Evolutionary conservation across 2,329 filamentous ascomycete species (phyloP), one percentile per base, ranked within the genome.

Genomic region (Pezicula radicicola): DNA sequence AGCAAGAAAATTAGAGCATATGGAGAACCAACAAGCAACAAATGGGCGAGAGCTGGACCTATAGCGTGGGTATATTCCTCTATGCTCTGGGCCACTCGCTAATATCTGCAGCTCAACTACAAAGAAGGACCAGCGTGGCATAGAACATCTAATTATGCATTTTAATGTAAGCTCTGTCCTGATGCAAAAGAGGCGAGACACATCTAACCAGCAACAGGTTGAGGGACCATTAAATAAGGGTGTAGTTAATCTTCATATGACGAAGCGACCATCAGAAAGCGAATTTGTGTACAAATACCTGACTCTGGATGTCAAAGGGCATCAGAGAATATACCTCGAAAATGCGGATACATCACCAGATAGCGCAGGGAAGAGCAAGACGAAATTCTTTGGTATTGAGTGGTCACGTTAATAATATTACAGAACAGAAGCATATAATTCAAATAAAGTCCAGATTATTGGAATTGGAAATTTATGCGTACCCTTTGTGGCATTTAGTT

Each of bases 221-320:
- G 85, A 92, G 66, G 93, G 93, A 0, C 86, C 89, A 2, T 73
- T 81, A 33, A 88, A 87, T 49, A 80, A 80, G 25, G 93, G 92
- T 13, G 76, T 85, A 1, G 91, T 91, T 6, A 78, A 84, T 58
- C 73, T 96, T 49, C 91, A 97, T 67, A 83, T 96, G 79, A 79
- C 86, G 44, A 90, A 85, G 68, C 75, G 75, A 35, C 75, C 80
- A 2, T 78, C 84, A 36, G 71, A 76, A 47, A 84, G 90, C 39
- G 83, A 91, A 63, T 97, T 84, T 66, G 80, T 89, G 61, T 97
- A 96, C 71, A 83, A 85, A 65, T 84, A 91, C 65, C 75, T 97
- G 40, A 88, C 84, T 48, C 67, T 97, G 44, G 91, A 96, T 68
- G 81, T 96, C 25, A 85, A 81, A 60, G 91, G 89, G 0, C 80